A percentile compares a stretch with the other conserved stretches of the same genome.
Evolutionary conservation across 495 filamentous ascomycete species (phyloP).

Genomic region (Aspergillus leporis): DNA sequence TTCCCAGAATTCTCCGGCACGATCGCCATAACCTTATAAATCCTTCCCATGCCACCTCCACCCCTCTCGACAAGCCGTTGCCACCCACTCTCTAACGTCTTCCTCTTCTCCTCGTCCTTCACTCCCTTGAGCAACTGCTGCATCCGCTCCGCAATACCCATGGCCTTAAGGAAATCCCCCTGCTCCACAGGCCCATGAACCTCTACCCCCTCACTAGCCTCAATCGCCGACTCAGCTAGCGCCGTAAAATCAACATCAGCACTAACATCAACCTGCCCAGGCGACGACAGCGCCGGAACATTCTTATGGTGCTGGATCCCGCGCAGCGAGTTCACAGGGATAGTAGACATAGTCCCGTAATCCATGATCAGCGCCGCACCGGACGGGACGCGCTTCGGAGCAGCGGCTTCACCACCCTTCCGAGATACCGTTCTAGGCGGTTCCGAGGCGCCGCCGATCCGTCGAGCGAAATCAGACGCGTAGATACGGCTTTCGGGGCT

Average conservation of each 20-base stretch:
- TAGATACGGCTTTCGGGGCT: constrained; percentile 82
- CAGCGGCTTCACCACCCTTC: constrained; percentile 14
- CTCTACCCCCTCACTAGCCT: constrained; percentile 75
- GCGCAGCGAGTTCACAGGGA: constrained; percentile 83
- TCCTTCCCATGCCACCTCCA: constrained; percentile 81
- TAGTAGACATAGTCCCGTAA: constrained; percentile 77
- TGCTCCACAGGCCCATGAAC: constrained; percentile 93
- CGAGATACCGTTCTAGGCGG: constrained; percentile 31
- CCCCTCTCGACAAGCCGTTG: constrained; percentile 76
- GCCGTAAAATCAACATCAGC: constrained; percentile 91
- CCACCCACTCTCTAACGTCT: constrained; percentile 71
- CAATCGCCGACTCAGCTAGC: constrained; percentile 76
- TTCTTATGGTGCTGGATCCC: constrained; percentile 75
- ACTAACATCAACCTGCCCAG: constrained; percentile 81
- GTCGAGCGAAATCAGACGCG: constrained; percentile 73
- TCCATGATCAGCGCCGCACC: constrained; percentile 92
- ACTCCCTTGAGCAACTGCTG: constrained; percentile 59
- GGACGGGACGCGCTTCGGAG: constrained; percentile 58
- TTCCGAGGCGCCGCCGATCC: constrained; percentile 69
- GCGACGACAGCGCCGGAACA: constrained; percentile 72
- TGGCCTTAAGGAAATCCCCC: constrained; percentile 68
- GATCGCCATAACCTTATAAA: constrained; percentile 93
- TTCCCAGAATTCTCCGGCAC: constrained; percentile 75
- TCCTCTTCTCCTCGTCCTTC: constrained; percentile 51
- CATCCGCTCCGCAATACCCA: constrained; percentile 82